Evolutionary conservation across 257 asterid species (phyloP).

Genomic region (Nicotiana knightiana): DNA sequence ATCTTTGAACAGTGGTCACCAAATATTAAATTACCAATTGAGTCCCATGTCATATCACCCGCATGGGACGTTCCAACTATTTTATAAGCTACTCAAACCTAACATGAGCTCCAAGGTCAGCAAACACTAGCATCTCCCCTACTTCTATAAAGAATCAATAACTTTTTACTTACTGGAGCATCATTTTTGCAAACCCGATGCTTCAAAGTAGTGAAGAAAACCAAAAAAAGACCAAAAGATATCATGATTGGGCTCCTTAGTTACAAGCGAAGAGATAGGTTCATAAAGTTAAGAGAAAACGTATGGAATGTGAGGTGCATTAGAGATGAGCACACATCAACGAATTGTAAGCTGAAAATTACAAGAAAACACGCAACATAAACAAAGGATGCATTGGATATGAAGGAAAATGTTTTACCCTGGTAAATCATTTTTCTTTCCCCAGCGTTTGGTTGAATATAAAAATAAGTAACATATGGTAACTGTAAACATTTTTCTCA

Average conservation of each 20-base stretch:
- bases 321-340: not conserved
- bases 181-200: not conserved
- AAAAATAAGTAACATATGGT: not conserved
- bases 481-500: not conserved
- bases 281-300: not conserved
- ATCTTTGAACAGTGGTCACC: not conserved
- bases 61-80: not conserved
- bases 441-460: not conserved
- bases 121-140: not conserved
- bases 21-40: not conserved
- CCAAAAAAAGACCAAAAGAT: not conserved
- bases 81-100: not conserved
- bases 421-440: not conserved
- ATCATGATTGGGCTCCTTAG: not conserved
- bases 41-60: not conserved
- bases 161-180: not conserved
- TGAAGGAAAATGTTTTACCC: not conserved
- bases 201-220: not conserved
- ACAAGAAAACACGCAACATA: not conserved
- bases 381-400: not conserved
- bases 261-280: not conserved
- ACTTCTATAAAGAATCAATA: not conserved
- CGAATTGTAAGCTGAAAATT: not conserved
- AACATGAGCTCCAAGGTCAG: constrained; percentile 1
- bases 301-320: not conserved